phyloP scores from a whole-genome alignment of 1,139 yeast species.

The Magnusiomyces tetraspermus region DNA sequence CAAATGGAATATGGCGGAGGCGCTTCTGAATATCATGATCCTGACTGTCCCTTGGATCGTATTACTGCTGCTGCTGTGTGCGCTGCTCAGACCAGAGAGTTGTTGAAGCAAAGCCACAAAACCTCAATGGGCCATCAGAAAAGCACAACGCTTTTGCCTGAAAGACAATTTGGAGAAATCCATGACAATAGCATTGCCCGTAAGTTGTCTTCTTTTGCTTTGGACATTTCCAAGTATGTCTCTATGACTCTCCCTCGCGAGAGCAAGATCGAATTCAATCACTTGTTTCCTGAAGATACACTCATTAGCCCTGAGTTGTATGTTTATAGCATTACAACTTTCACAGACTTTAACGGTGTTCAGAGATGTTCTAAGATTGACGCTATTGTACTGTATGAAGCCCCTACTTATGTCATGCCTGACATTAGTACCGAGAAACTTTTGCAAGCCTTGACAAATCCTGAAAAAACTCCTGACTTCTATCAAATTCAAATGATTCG shows the following conservation, averaged over 20 bases:
- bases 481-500: slow-evolving; percentile 10
- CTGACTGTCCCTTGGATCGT: neutral
- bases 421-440: slow-evolving; percentile 5
- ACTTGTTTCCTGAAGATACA: slow-evolving; percentile 2
- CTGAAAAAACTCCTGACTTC: neutral
- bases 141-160: neutral
- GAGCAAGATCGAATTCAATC: neutral
- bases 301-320: slow-evolving; percentile 2
- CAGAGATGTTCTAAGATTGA: neutral
- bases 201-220: neutral
- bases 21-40: neutral
- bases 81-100: neutral
- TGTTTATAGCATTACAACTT: neutral
- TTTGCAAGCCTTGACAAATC: slow-evolving; percentile 4
- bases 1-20: neutral
- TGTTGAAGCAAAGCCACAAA: neutral
- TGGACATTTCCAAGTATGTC: neutral
- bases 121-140: neutral
- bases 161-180: neutral
- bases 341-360: neutral
- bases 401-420: slow-evolving; percentile 9
- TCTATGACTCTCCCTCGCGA: neutral
- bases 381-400: slow-evolving; percentile 9
- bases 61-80: neutral
- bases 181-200: neutral